These are phyloP conservation scores for Apiospora kogelbergensis DNA, from an alignment of 2,329 filamentous ascomycete species.

Conservation along the genomic window DNA sequence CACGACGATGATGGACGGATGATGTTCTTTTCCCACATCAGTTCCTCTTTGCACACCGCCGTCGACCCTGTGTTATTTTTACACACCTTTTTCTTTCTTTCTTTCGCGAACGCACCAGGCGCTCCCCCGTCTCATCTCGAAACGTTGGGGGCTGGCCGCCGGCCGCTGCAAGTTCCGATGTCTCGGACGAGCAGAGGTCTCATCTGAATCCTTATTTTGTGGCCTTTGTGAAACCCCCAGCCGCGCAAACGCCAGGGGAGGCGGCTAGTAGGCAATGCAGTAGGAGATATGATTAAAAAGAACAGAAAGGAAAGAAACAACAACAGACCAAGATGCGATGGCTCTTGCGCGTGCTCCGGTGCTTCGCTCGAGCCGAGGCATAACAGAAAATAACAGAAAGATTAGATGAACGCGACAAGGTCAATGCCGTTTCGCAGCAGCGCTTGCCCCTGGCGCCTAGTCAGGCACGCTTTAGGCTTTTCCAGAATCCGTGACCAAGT, in stretches of 20 bases:
- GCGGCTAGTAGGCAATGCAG: no score
- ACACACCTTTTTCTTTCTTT: background rate
- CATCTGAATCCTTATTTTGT: conserved; percentile 1
- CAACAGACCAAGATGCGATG: background rate
- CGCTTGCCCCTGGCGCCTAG: background rate
- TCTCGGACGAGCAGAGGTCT: conserved; percentile 6
- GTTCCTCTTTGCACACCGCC: no score
- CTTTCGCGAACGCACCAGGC: background rate
- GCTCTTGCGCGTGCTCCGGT: background rate
- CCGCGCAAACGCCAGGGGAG: background rate
- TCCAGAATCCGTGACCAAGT: background rate
- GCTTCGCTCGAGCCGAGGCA: background rate
- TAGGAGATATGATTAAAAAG: no score
- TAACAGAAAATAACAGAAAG: background rate
- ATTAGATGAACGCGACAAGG: background rate
- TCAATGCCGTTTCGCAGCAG: background rate
- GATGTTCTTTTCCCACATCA: background rate
- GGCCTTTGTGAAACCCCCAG: conserved; percentile 1
- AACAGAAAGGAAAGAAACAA: background rate
- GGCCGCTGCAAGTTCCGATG: background rate
- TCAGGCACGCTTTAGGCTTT: background rate
- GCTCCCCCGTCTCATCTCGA: background rate
- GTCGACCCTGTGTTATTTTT: background rate
- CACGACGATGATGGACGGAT: background rate
- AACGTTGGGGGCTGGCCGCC: background rate